Evolutionary conservation across 352 stramenopile genomes (phyloP), one percentile per base, ranked within the genome.

Genomic region (Phytopythium sindhum): DNA sequence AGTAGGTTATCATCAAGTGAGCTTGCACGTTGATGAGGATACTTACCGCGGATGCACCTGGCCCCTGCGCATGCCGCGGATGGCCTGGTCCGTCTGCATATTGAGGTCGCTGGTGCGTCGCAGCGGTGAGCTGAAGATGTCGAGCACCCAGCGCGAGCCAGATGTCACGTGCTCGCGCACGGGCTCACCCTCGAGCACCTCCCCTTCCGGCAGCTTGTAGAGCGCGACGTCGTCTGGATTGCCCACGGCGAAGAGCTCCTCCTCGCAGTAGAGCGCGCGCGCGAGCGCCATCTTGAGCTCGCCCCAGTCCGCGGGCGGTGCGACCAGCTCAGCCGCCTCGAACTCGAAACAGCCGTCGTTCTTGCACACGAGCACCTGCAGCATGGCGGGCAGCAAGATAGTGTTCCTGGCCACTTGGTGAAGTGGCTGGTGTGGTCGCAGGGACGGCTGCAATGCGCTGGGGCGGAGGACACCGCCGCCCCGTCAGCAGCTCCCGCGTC

Each of bases 301-400:
- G 47, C 56, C 65, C 75, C 79, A 89, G 45, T 39, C 44, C 3
- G 60, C 59, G 4, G 72, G 50, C 17, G 29, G 37, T 6, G 63
- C 61, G 0, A 79, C 44, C 47, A 74, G 21, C 37, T 89, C 72
- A 12, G 73, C 73, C 19, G 69, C 56, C 52, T 84, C 76, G 59
- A 90, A 86, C 70, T 93, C 81, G 61, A 91, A 89, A 64, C 74
- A 77, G 44, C 81, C 81, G 66, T 91, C 80, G 69, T 93, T 93
- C 78, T 91, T 91, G 68, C 84, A 90, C 31, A 91, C 80, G 48
- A 89, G 53, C 52, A 91, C 80, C 26, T 67, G 75, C 76, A 89
- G 81, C 59, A 75, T 80, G 0, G 28, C 41, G 31, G n/a, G n/a
- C n/a, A n/a, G n/a, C n/a, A n/a, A n/a, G n/a, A n/a, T n/a, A n/a